These are phyloP conservation scores for Austropuccinia psidii DNA, from an alignment of 1,284 basidiomycete species.

Conservation along the genomic window DNA sequence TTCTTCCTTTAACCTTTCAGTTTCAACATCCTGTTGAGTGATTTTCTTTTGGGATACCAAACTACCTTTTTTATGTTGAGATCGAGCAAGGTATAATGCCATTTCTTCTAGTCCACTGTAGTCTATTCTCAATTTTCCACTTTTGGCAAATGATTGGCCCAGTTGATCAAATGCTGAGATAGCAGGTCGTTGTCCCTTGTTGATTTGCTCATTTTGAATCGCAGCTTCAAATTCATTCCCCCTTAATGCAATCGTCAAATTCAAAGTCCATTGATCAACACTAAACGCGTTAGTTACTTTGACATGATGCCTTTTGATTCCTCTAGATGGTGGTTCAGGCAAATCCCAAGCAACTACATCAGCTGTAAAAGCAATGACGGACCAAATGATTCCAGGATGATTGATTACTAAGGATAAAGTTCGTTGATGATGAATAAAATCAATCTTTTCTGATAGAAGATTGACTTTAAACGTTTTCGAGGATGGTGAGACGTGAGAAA, in stretches of 20 bases:
- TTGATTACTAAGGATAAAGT: conserved; percentile 63
- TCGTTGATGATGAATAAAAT: conserved; percentile 59
- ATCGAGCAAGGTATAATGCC: conserved; percentile 27
- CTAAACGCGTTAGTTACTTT: conserved; percentile 81
- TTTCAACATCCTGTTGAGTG: neutral
- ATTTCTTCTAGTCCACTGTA: conserved; percentile 32
- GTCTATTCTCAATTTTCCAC: conserved; percentile 18
- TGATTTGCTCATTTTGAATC: conserved; percentile 40
- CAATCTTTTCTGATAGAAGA: conserved; percentile 58
- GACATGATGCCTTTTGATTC: conserved; percentile 71
- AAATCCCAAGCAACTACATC: conserved; percentile 75
- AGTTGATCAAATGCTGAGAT: conserved; percentile 41
- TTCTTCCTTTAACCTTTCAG: conserved; percentile 6
- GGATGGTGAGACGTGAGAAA: conserved; percentile 55
- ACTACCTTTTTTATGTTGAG: conserved; percentile 1
- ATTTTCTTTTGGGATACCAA: neutral
- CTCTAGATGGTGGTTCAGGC: conserved; percentile 55
- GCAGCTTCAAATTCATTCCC: conserved; percentile 41
- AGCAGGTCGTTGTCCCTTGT: conserved; percentile 13
- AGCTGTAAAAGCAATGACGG: conserved; percentile 84
- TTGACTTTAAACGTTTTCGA: conserved; percentile 56
- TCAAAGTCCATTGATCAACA: conserved; percentile 62
- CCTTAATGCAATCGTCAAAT: conserved; percentile 61
- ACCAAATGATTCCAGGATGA: conserved; percentile 84
- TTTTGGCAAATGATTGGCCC: neutral